phyloP scores from a whole-genome alignment of 2,329 filamentous ascomycete species.

The Hortaea werneckii region DNA sequence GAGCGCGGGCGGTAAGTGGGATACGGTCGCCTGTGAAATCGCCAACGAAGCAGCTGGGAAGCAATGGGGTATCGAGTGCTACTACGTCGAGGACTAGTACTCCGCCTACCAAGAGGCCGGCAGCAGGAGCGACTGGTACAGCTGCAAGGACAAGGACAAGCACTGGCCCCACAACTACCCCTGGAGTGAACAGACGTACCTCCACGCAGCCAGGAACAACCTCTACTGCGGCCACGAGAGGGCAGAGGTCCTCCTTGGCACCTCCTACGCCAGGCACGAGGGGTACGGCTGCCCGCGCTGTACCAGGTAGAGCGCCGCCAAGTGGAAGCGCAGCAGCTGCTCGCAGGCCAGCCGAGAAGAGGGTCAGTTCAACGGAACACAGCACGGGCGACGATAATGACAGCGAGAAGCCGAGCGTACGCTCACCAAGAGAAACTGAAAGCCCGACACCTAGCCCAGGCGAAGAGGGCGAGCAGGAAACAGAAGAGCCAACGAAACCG shows the following conservation, averaged over 20 bases:
- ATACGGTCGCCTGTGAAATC: conserved; percentile 65
- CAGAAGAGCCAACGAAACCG: conserved; percentile 13
- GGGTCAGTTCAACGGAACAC: conserved; percentile 14
- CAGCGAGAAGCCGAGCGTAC: conserved; percentile 10
- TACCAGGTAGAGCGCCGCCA: conserved; percentile 5
- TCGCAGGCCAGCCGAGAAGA: conserved; percentile 8
- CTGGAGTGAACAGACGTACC: conserved; percentile 17
- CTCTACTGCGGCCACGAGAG: conserved; percentile 20
- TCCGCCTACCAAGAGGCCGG: conserved; percentile 42
- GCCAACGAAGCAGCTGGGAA: conserved; percentile 61
- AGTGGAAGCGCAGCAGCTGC: conserved; percentile 3
- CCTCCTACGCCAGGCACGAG: conserved; percentile 7
- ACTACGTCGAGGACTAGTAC: conserved; percentile 55
- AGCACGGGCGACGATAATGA: conserved; percentile 13
- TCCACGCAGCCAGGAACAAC: conserved; percentile 21
- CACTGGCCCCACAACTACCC: conserved; percentile 32
- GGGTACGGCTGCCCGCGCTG: conserved; percentile 5
- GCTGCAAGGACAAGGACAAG: conserved; percentile 46
- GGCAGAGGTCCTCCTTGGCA: conserved; percentile 8
- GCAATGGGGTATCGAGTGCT: conserved; percentile 42
- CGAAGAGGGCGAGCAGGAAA: conserved; percentile 7
- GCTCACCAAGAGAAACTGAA: conserved; percentile 13
- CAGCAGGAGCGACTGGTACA: conserved; percentile 26
- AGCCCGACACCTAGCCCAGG: conserved; percentile 13
- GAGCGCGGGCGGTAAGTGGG: conserved; percentile 46